A percentile compares a stretch with the other conserved stretches of the same genome.
phyloP scores from a whole-genome alignment of 2,329 filamentous ascomycete genomes.

The Bipolaris sorokiniana region DNA sequence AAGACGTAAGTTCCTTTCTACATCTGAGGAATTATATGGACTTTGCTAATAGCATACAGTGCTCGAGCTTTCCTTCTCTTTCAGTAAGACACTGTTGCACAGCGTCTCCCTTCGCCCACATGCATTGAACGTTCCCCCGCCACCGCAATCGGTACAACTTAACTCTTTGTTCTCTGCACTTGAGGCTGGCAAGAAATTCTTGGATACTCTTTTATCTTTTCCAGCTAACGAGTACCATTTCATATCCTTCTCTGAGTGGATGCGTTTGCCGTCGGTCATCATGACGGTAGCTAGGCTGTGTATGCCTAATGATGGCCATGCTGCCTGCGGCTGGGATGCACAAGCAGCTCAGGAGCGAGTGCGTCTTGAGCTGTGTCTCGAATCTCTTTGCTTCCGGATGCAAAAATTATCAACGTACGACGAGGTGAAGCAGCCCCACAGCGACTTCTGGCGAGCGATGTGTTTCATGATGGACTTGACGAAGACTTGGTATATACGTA shows the following conservation, averaged over 20 bases:
- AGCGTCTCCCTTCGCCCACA: slow-evolving; percentile 32
- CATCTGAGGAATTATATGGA: too few relatives aligned
- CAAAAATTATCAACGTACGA: slow-evolving; percentile 37
- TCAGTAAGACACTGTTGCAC: slow-evolving; percentile 38
- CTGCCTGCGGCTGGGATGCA: slow-evolving; percentile 38
- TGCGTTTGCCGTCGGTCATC: slow-evolving; percentile 39
- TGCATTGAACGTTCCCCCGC: neutral
- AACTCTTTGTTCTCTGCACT: slow-evolving; percentile 35
- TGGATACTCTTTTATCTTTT: slow-evolving; percentile 73
- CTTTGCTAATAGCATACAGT: slow-evolving; percentile 18
- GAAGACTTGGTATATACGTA: slow-evolving; percentile 37
- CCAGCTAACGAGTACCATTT: slow-evolving; percentile 61
- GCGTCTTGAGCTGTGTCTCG: slow-evolving; percentile 41
- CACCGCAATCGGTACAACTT: slow-evolving; percentile 23
- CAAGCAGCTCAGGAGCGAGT: slow-evolving; percentile 41
- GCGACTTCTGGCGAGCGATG: slow-evolving; percentile 44
- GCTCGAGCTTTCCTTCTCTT: slow-evolving; percentile 36
- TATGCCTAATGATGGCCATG: slow-evolving; percentile 34
- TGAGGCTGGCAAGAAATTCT: slow-evolving; percentile 71
- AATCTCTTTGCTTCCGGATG: slow-evolving; percentile 45
- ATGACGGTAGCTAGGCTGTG: slow-evolving; percentile 39
- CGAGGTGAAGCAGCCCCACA: slow-evolving; percentile 29
- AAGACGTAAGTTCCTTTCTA: slow-evolving; percentile 23
- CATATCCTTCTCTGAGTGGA: slow-evolving; percentile 44
- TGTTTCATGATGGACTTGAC: slow-evolving; percentile 40